Base-by-base conservation (phyloP, 192 early-diverging fungal species). In the Thamnidium elegans region DNA sequence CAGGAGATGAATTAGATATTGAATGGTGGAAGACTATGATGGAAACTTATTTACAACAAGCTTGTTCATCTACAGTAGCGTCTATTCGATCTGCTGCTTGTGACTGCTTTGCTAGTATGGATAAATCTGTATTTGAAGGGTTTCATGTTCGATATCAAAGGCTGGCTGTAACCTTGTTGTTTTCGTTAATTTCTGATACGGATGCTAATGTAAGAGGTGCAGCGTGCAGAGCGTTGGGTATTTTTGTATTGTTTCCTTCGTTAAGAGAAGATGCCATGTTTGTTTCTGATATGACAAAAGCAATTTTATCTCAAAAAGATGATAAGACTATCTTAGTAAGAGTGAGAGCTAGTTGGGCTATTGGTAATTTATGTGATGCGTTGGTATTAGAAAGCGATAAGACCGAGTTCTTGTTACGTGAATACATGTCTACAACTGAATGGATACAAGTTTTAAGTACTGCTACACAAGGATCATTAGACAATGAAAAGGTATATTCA, bases 401-500 rank as follows among this genome's bases (percentile, higher is more conserved):
- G 9, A 10, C 51, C 14, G 58, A 47, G 2, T 50, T 70, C 30
- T 46, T 72, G 48, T 60, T 81, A 2, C 55, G 54, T 10, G 84
- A 84, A 43, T 72, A 75, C 11, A 63, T 83, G 10, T 76, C 83
- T 3, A 67, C 72, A 1, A 51, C 71, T 6, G 47, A 81, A 17
- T 78, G 78, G 75, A 70, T 61, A 14, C 68, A 79, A 26, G 70
- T 89, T 13, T 64, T 80, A 42, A 64, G 45, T 7, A 68, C 80
- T 21, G 81, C 79, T 1, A 65, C 86, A 30, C 6, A 55, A 20
- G 81, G 79, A 23, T 72, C 84, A 19, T 80, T 78, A 36, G 91
- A 91, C 60, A 87, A 91, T 63, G 91, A 92, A 19, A 92, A 92
- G 69, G 78, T 89, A 39, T 70, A 50, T 45, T n/a, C n/a, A n/a